Conservation (phyloP, 257 asterid species). For the Orobanche coerulescens region DNA sequence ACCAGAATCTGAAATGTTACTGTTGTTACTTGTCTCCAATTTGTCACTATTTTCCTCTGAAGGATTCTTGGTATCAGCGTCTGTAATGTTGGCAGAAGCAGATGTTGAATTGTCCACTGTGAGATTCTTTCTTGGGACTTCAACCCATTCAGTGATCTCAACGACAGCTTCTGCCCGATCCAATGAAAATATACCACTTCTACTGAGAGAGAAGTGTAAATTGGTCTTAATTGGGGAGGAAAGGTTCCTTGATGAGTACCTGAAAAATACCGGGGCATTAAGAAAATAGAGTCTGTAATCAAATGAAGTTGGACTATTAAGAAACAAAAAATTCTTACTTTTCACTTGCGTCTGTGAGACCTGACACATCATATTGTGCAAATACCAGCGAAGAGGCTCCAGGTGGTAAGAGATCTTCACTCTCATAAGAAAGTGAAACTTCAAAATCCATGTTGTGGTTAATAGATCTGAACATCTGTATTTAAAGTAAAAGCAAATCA, state of each 20-base stretch:
- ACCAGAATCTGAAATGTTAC: constrained; percentile 34
- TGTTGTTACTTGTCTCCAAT: constrained; percentile 32
- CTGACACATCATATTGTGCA: constrained; percentile 74
- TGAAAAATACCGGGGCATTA: constrained; percentile 22
- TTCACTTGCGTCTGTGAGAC: constrained; percentile 77
- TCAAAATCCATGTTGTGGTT: constrained; percentile 85
- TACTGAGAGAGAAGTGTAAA: constrained; percentile 89
- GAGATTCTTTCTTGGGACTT: constrained; percentile 78
- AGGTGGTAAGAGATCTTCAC: constrained; percentile 63
- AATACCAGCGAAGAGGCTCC: constrained; percentile 61
- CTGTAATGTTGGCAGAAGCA: constrained; percentile 49
- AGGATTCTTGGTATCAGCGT: constrained; percentile 36
- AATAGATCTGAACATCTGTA: constrained; percentile 90
- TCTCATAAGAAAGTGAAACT: constrained; percentile 84
- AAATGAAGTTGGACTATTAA: constrained; percentile 15
- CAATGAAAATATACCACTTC: constrained; percentile 80
- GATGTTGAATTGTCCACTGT: constrained; percentile 77
- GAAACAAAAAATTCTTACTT: constrained; percentile 43
- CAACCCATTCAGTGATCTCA: constrained; percentile 98
- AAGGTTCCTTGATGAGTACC: constrained; percentile 85
- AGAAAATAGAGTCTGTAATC: constrained; percentile 12
- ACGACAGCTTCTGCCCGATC: constrained; percentile 91
- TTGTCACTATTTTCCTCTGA: constrained; percentile 58
- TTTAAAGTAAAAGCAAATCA: constrained; percentile 11
- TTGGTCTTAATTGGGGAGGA: constrained; percentile 93